These are phyloP conservation scores for Wickerhamiella spandovensis DNA, from an alignment of 805 yeast genomes.

Conservation along the genomic window DNA sequence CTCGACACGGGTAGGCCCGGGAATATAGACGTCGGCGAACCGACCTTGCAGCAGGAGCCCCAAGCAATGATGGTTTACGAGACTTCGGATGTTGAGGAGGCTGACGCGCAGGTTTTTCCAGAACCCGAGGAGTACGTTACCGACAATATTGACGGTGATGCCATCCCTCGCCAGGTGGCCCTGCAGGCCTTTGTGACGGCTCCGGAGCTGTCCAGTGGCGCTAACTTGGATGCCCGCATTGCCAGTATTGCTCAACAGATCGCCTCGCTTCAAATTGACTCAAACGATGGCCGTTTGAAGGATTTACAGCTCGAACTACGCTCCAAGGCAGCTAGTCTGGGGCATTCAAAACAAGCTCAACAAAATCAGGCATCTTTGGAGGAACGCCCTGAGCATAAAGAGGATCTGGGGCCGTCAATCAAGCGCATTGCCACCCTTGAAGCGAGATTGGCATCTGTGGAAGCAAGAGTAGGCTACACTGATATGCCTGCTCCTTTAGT, in stretches of 20 bases:
- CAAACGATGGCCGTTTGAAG: neutral
- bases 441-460: neutral
- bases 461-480: neutral
- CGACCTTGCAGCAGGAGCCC: neutral
- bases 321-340: neutral
- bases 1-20: neutral
- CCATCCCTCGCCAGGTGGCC: neutral
- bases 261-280: neutral
- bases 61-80: slow-evolving; percentile 2
- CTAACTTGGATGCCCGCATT: neutral
- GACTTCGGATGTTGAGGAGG: slow-evolving; percentile 1
- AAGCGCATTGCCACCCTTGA: neutral
- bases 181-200: slow-evolving; percentile 3
- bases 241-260: neutral
- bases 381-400: no score
- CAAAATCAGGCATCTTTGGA: neutral
- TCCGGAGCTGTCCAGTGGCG: neutral
- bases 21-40: neutral
- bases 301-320: neutral
- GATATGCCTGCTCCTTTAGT: neutral
- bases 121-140: neutral
- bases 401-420: neutral
- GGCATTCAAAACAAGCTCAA: neutral
- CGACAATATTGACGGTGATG: neutral
- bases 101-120: neutral